Conservation (phyloP, 352 stramenopile species). For the Peronospora destructor region DNA sequence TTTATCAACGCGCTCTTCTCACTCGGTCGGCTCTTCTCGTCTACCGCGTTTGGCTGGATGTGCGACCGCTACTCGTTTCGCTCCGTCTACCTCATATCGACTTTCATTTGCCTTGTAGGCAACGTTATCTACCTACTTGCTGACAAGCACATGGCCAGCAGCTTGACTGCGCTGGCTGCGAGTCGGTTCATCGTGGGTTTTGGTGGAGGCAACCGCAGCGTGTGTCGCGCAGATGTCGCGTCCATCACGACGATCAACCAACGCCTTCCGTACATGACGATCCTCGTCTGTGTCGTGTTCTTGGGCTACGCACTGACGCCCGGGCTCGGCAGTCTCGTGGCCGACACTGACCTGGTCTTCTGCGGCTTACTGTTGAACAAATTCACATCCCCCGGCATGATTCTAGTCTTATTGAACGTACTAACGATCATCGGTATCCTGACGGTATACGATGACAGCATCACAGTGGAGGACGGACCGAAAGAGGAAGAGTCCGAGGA, state of each 20-base stretch:
- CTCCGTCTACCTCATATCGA: slow-evolving; percentile 72
- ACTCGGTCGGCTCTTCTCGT: slow-evolving; percentile 63
- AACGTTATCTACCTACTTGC: slow-evolving; percentile 73
- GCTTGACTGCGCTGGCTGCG: slow-evolving; percentile 37
- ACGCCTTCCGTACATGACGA: slow-evolving; percentile 61
- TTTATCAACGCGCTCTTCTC: slow-evolving; percentile 70
- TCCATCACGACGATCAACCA: slow-evolving; percentile 64
- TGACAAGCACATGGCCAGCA: slow-evolving; percentile 49
- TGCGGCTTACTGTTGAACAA: slow-evolving; percentile 62
- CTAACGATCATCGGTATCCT: slow-evolving; percentile 59
- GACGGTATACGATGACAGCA: slow-evolving; percentile 45
- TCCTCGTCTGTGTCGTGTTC: slow-evolving; percentile 67
- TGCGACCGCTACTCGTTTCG: slow-evolving; percentile 75
- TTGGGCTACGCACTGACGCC: slow-evolving; percentile 62
- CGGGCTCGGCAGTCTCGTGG: slow-evolving; percentile 51
- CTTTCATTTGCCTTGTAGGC: slow-evolving; percentile 50
- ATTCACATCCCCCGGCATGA: slow-evolving; percentile 55
- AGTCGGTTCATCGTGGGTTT: slow-evolving; percentile 73
- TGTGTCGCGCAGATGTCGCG: slow-evolving; percentile 65
- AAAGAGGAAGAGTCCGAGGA: slow-evolving; percentile 29
- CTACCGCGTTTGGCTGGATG: slow-evolving; percentile 71
- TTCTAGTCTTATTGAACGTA: slow-evolving; percentile 49
- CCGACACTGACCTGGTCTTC: slow-evolving; percentile 40
- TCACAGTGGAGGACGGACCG: slow-evolving; percentile 50
- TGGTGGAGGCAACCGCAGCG: slow-evolving; percentile 61